A percentile compares a stretch with the other conserved stretches of the same genome.
phyloP scores from a whole-genome alignment of 1,284 basidiomycete genomes.

The Cerioporus squamosus region DNA sequence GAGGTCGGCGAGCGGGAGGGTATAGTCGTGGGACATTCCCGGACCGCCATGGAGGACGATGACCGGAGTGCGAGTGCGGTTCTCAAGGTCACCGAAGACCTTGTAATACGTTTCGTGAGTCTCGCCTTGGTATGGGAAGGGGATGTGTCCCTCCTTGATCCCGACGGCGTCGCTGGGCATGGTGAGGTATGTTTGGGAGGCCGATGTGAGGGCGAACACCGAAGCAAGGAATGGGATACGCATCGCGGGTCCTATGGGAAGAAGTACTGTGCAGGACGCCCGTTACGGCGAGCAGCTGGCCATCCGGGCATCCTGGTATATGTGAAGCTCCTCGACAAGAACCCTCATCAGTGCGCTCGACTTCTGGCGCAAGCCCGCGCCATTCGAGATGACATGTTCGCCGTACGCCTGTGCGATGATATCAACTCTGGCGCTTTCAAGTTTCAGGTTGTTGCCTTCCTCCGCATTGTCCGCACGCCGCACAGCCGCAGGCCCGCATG shows the following conservation, averaged over 20 bases:
- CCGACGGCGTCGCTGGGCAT: neutral
- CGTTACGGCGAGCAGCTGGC: too few relatives aligned
- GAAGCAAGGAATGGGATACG: neutral
- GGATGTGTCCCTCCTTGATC: constrained; percentile 7
- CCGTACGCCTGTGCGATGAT: too few relatives aligned
- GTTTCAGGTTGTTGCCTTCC: too few relatives aligned
- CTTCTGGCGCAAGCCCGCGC: neutral
- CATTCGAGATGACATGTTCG: neutral
- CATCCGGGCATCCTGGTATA: too few relatives aligned
- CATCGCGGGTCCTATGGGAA: neutral
- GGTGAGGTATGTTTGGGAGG: neutral
- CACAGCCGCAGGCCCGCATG: too few relatives aligned
- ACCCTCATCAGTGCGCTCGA: neutral
- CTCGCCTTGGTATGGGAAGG: constrained; percentile 30
- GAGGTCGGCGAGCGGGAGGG: constrained; percentile 18
- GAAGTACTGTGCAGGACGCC: too few relatives aligned
- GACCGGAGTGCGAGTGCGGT: constrained; percentile 16
- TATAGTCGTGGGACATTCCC: constrained; percentile 30
- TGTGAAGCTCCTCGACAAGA: neutral
- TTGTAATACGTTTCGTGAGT: constrained; percentile 24
- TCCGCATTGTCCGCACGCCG: too few relatives aligned
- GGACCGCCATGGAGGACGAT: constrained; percentile 30
- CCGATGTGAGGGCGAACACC: neutral
- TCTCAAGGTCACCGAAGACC: constrained; percentile 18
- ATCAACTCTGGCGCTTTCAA: neutral